Percentiles rank a stretch among this genome's conserved stretches.
Evolutionary conservation across 768 basidiomycete genomes (phyloP).

Genomic region (Gloeopeniophorella convolvens): DNA sequence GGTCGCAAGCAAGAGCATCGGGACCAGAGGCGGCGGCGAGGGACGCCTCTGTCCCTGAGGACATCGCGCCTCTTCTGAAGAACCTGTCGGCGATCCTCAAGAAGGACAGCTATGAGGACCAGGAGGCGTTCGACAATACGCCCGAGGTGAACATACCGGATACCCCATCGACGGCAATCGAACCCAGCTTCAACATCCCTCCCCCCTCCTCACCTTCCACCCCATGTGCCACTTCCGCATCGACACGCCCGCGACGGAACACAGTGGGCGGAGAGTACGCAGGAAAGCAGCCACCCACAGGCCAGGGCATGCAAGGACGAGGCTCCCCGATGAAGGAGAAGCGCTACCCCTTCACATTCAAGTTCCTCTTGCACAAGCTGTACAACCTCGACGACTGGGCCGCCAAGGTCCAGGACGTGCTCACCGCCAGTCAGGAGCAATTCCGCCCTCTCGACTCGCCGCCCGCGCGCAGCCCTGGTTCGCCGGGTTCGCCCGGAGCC

Average conservation of each 20-base stretch:
- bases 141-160: constrained; percentile 10
- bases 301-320: constrained; percentile 3
- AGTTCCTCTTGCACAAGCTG: constrained; percentile 19
- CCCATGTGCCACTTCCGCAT: neutral
- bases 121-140: neutral
- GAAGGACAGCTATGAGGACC: constrained; percentile 8
- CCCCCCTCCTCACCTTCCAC: neutral
- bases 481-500: constrained; percentile 2
- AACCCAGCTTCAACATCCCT: constrained; percentile 1
- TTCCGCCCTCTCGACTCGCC: constrained; percentile 16
- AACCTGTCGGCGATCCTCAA: constrained; percentile 15
- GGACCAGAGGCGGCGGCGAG: neutral
- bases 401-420: constrained; percentile 18
- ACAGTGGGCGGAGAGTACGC: constrained; percentile 8
- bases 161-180: constrained; percentile 7
- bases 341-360: constrained; percentile 22
- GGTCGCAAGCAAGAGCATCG: constrained; percentile 1
- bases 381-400: constrained; percentile 22
- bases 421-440: constrained; percentile 18
- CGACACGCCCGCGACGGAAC: constrained; percentile 16
- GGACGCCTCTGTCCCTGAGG: constrained; percentile 17
- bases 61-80: constrained; percentile 19
- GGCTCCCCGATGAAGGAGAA: constrained; percentile 15
- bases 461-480: neutral
- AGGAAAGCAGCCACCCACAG: neutral